Evolutionary conservation across 169 alveolate genomes (phyloP).

Genomic region (Eimeria maxima): DNA sequence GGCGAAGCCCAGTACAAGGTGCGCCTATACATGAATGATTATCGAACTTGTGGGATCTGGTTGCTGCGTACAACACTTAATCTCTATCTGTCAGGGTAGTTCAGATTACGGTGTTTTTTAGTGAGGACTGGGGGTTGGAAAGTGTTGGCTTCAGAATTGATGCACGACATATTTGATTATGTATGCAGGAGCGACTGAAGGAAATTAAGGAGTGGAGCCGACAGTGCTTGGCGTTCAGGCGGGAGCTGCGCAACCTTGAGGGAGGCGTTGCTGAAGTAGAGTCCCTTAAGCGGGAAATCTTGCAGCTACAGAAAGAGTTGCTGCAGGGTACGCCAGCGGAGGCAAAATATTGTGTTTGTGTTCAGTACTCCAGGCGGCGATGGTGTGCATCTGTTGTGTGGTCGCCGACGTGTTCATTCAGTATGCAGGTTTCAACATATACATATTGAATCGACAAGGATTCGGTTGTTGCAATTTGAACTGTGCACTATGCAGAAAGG

Average conservation of each 20-base stretch:
- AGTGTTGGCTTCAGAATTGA: background rate
- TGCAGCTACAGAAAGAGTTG: slow-evolving; percentile 85
- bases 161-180: background rate
- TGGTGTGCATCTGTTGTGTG: background rate
- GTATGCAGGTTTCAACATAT: background rate
- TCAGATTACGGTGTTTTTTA: background rate
- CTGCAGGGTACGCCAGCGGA: slow-evolving; percentile 83
- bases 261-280: slow-evolving; percentile 85
- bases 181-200: slow-evolving; percentile 89
- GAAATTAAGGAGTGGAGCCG: slow-evolving; percentile 91
- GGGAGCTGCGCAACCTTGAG: slow-evolving; percentile 89
- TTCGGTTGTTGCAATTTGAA: background rate
- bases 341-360: background rate
- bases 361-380: slow-evolving; percentile 1
- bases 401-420: background rate
- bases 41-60: background rate
- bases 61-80: background rate
- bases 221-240: slow-evolving; percentile 89
- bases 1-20: slow-evolving; percentile 91
- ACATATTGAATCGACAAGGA: background rate
- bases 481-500: slow-evolving; percentile 87
- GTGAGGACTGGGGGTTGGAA: background rate
- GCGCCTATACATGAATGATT: background rate
- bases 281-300: slow-evolving; percentile 85
- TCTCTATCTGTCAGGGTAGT: background rate